Evolutionary conservation across 176 grass and related monocot genomes (phyloP).

Genomic region (Pharus latifolius): DNA sequence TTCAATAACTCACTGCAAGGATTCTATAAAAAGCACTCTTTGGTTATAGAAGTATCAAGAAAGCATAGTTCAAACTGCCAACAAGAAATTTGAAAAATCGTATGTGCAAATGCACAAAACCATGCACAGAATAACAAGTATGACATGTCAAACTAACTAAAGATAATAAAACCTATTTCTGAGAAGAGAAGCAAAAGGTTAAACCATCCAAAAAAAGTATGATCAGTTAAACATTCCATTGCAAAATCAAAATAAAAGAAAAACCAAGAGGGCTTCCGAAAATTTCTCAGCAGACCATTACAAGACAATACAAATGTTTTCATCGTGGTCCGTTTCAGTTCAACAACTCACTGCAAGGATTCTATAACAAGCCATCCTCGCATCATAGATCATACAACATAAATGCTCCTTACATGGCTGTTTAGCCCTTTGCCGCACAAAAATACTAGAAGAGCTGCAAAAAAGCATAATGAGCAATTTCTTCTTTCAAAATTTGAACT

Average conservation of each 20-base stretch:
- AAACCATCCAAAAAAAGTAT: too few relatives aligned
- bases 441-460: not conserved
- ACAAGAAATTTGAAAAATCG: not conserved
- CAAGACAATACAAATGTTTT: not conserved
- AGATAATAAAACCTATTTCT: too few relatives aligned
- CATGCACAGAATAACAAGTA: not conserved
- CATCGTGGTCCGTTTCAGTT: too few relatives aligned
- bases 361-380: not conserved
- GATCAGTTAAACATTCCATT: too few relatives aligned
- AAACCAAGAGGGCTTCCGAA: too few relatives aligned
- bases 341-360: not conserved
- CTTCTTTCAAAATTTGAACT: not conserved
- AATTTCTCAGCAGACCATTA: too few relatives aligned
- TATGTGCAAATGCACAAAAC: not conserved
- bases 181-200: too few relatives aligned
- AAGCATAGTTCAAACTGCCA: not conserved
- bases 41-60: not conserved
- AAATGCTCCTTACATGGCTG: not conserved
- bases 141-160: too few relatives aligned
- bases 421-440: not conserved
- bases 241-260: too few relatives aligned
- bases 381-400: not conserved
- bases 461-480: not conserved
- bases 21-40: not conserved
- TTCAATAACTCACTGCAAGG: not conserved